Evolutionary conservation across 1,284 basidiomycete genomes (phyloP).

Genomic region (Binderoboletus segoi): DNA sequence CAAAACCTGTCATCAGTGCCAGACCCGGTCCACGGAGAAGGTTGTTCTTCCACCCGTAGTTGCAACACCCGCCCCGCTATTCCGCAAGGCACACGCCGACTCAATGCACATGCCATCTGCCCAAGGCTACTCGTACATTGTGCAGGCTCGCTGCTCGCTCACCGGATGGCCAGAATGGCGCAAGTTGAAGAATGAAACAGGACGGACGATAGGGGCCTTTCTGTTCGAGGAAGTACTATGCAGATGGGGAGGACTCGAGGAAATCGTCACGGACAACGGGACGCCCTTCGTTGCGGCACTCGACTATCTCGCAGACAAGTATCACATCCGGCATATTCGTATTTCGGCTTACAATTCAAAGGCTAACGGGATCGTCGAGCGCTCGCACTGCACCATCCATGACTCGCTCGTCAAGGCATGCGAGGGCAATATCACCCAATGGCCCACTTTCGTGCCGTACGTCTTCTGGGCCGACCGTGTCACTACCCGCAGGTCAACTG

Average conservation of each 20-base stretch:
- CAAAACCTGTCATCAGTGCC: slow-evolving; percentile 12
- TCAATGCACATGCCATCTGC: neutral
- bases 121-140: neutral
- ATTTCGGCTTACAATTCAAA: slow-evolving; percentile 6
- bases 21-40: neutral
- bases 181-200: too few relatives aligned
- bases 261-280: slow-evolving; percentile 14
- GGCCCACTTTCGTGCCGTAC: neutral
- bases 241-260: slow-evolving; percentile 3
- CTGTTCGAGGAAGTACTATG: too few relatives aligned
- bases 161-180: too few relatives aligned
- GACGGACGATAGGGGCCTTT: too few relatives aligned
- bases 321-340: too few relatives aligned
- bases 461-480: slow-evolving; percentile 5
- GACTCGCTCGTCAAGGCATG: slow-evolving; percentile 7
- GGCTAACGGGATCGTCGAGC: slow-evolving; percentile 5
- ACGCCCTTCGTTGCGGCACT: neutral
- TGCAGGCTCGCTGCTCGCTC: too few relatives aligned
- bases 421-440: slow-evolving; percentile 5
- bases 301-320: neutral
- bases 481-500: neutral
- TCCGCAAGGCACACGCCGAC: neutral
- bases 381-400: neutral
- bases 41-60: slow-evolving; percentile 9
- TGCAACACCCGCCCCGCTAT: slow-evolving; percentile 16